phyloP scores from a whole-genome alignment of 371 early-diverging fungal genomes.

The Chytridiales sp. region DNA sequence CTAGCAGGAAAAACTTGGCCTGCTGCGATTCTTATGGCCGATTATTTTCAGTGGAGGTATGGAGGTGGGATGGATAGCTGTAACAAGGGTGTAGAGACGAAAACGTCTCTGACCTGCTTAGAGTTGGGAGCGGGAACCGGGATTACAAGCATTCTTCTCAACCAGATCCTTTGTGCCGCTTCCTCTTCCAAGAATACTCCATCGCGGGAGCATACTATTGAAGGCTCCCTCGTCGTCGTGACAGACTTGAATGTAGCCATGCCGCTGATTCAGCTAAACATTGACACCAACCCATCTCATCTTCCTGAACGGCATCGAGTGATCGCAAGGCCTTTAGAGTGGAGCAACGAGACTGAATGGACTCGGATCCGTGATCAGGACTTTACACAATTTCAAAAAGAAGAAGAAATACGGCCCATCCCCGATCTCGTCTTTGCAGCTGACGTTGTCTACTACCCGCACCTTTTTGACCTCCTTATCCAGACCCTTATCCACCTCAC shows the following conservation, averaged over 20 bases:
- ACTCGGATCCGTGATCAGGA: neutral
- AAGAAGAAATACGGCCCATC: neutral
- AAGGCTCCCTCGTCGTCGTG: conserved; percentile 6
- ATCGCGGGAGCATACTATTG: too few relatives aligned
- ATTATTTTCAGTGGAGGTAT: conserved; percentile 1
- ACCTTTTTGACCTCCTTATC: conserved; percentile 24
- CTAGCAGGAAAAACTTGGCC: conserved; percentile 21
- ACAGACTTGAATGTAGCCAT: conserved; percentile 20
- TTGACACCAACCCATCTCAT: conserved; percentile 2
- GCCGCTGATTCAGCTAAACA: conserved; percentile 17
- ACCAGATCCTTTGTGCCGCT: neutral
- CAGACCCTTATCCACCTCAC: conserved; percentile 4
- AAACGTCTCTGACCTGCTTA: neutral
- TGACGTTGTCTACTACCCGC: conserved; percentile 27
- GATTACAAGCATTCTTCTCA: conserved; percentile 13
- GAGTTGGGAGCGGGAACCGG: conserved; percentile 28
- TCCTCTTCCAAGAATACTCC: neutral
- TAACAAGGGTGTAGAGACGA: neutral
- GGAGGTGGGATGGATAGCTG: neutral
- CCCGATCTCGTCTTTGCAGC: conserved; percentile 16
- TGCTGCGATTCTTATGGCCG: conserved; percentile 15
- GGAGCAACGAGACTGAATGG: neutral
- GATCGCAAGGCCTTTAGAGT: neutral
- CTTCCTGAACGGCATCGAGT: neutral
- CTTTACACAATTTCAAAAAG: neutral